Evolutionary conservation across 2,329 filamentous ascomycete species (phyloP), one percentile per base, ranked within the genome.

Genomic region (Catunica adiposa): DNA sequence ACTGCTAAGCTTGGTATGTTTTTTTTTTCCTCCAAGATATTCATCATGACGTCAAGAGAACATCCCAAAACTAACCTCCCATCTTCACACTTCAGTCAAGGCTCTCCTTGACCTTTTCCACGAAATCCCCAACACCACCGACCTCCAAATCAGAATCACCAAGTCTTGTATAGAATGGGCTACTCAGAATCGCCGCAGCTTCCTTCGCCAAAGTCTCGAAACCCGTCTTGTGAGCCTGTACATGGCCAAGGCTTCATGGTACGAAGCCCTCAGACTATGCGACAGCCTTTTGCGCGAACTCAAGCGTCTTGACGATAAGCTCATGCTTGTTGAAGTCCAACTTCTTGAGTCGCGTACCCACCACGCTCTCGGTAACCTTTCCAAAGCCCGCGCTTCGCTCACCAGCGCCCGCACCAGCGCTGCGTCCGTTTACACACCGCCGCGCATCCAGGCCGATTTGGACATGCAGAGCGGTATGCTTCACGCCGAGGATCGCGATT

Each of bases 101-200:
- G 89, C 96, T 72, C 82, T 98, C 25, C 85, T 98, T 68, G 92
- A 98, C 70, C 82, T 96, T 68, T 92, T 97, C 76, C 82, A 86
- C 64, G 80, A 85, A 65, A 96, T 97, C 64, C 92, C 94, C 65
- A 85, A 96, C 71, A 92, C 88, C 63, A 85, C 85, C 74, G 92
- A 98, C 68, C 86, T 84, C 67, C 92, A 98, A 73, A 89, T 95
- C 68, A 74, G 83, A 68, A 88, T 96, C 64, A 98, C 92, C 66
- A 95, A 95, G 72, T 95, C 92, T 71, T 97, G 89, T 74, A 98
- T 98, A 81, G 90, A 97, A 73, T 98, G 92, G 92, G 92, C 92
- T 51, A 87, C 90, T 55, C 86, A 87, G 54, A 89, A 97, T 74
- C 86, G 89, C 64, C 85, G 92, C 66, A 87, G 88, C 59, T 98